Evolutionary conservation across 192 early-diverging fungal genomes (phyloP), one percentile per base, ranked within the genome.

Genomic region (Rhizophlyctis rosea): DNA sequence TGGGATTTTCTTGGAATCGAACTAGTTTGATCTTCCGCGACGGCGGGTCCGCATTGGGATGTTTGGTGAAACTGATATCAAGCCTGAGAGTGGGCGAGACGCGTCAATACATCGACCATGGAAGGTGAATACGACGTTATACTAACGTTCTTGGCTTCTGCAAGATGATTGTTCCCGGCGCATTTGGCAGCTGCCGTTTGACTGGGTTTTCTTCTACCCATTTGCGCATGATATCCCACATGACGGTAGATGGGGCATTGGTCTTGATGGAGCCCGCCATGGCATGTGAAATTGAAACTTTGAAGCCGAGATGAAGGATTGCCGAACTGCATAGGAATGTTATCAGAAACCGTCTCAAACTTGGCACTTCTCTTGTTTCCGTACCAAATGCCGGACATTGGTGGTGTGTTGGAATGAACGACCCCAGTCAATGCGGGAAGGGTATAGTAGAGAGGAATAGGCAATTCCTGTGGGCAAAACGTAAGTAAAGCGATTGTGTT

Each of bases 1-100:
- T 86, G n/a, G 98, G 98, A 65, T 99, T 99, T 57, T 89, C 75
- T 69, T 98, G 96, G 74, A 88, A 97, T 58, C 98, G 84, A 27
- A 96, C 92, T 4, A 98, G 82, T 61, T 91, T 87, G 29, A 86
- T 78, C 51, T 86, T 87, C 51, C 87, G 76, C 14, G 91, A 93
- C 32, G 85, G 81, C 1, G 92, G 85, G 50, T 86, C 79, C 0
- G 88, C 86, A 16, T 90, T 77, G 33, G 84, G 77, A 68, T 94
- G 90, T 24, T 62, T 58, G 24, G 72, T 81, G 71, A 96, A 99
- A 61, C 90, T 84, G 27, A 87, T 88, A 30, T 84, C 76, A 52
- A 82, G 66, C 14, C 75, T 85, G 23, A 13, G 29, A 35, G 3
- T 33, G 14, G 3, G 3, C 24, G 28, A 27, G 2, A 52, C 7